Conservation (phyloP, 1,284 basidiomycete species). For the Lignosus rhinocerotis region DNA sequence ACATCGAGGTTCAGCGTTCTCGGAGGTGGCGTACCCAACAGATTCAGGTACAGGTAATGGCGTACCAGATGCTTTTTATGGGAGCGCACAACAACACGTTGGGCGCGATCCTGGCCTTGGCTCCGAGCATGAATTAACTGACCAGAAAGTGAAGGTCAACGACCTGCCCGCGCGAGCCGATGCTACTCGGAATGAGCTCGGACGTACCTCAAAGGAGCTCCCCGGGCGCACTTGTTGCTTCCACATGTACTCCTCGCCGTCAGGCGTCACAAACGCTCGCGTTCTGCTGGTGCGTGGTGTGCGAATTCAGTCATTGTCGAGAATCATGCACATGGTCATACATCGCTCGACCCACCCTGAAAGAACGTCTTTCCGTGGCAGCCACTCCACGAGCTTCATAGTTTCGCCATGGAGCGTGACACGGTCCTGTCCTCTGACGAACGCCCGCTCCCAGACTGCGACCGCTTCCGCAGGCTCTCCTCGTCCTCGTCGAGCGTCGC, state of each 20-base stretch:
- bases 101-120: not conserved
- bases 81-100: not conserved
- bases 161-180: not conserved
- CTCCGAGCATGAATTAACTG: not conserved
- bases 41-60: not conserved
- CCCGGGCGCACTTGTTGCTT: not conserved
- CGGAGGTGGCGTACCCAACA: not conserved
- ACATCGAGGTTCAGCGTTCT: not conserved
- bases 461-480: not conserved
- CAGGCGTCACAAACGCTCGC: not conserved
- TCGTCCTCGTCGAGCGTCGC: not conserved
- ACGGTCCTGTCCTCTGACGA: not conserved
- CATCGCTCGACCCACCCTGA: not conserved
- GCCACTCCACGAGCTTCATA: not conserved
- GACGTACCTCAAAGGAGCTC: not conserved
- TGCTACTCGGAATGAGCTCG: not conserved
- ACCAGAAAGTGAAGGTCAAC: not conserved
- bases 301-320: not conserved
- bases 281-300: not conserved
- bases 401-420: not conserved
- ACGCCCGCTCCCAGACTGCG: not conserved
- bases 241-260: not conserved
- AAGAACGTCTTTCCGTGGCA: not conserved
- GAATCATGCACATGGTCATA: not conserved
- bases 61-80: not conserved